Base-by-base conservation (phyloP, 2,329 filamentous ascomycete species). In the Penicillium sp. region DNA sequence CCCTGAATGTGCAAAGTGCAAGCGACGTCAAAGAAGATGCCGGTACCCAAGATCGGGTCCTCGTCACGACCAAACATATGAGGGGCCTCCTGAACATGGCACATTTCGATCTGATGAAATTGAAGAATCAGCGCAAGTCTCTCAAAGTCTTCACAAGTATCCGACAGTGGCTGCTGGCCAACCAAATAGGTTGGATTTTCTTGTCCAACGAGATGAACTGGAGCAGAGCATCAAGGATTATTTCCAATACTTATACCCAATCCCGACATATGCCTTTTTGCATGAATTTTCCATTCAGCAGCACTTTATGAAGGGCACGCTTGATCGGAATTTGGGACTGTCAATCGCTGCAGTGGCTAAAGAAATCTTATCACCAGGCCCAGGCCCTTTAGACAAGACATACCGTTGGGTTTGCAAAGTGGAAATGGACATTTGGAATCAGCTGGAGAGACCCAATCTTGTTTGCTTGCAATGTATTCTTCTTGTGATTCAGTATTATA, bases 201-300 rank as follows among this genome's bases (percentile, higher is more conserved):
- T 16, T 43, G 31, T 49, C 22, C 33, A 29, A 5, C 39, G 10
- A 14, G 44, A 43, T 29, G 54, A 61, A 19, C 43, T 55, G 10
- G 16, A 42, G 3, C 52, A 42, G 6, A 44, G 27, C 6, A 51
- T 57, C 11, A 24, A 49, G 24, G 43, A 50, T 10, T 61, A 51
- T 26, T 61, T 61, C 13, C 29, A 56, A n/a, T 16, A 57, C 22
- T 45, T 61, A 9, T 61, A 61, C 39, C 57, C 59, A n/a, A 43
- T 61, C 16, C 45, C 57, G 7, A 51, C 49, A 4, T 61, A 54
- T 27, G 54, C 57, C 2, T 61, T 61, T 31, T 46, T 59, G 10
- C 59, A 61, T 27, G 57, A 59, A 26, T 46, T 51, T 6, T 51
- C 57, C 10, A 48, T 57, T 14, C 52, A 42, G 21, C 19, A 49